Percentiles rank a stretch among this genome's conserved stretches.
Conservation (phyloP, 495 filamentous ascomycete genomes). For the Sordaria brevicollis region DNA sequence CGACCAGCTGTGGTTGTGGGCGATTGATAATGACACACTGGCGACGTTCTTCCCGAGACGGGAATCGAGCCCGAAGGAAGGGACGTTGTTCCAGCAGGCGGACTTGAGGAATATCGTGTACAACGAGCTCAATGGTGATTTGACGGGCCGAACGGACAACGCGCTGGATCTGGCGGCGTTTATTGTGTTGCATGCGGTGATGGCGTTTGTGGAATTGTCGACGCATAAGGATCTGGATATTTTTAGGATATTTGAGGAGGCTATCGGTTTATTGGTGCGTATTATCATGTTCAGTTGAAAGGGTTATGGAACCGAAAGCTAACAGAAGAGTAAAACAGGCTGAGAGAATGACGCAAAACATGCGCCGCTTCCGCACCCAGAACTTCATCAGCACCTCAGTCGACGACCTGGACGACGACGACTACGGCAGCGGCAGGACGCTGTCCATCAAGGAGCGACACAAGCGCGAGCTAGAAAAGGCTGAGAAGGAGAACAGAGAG, state of each 20-base stretch:
- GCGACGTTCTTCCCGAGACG: slow-evolving; percentile 49
- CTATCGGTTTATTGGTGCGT: slow-evolving; percentile 50
- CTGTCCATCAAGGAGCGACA: slow-evolving; percentile 37
- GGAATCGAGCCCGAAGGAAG: slow-evolving; percentile 38
- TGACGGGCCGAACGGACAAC: slow-evolving; percentile 53
- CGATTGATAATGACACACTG: slow-evolving; percentile 46
- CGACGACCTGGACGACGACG: slow-evolving; percentile 38
- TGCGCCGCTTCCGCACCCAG: slow-evolving; percentile 49
- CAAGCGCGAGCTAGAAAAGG: slow-evolving; percentile 37
- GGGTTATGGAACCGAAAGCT: background rate
- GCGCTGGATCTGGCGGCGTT: slow-evolving; percentile 53
- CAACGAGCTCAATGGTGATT: slow-evolving; percentile 58
- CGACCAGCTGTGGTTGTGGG: slow-evolving; percentile 61
- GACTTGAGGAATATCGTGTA: slow-evolving; percentile 56
- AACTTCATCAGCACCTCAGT: slow-evolving; percentile 33
- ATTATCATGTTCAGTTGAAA: background rate
- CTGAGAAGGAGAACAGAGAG: slow-evolving; percentile 46
- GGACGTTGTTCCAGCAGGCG: slow-evolving; percentile 48
- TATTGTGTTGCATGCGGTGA: slow-evolving; percentile 51
- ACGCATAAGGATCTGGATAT: slow-evolving; percentile 52
- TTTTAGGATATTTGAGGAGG: slow-evolving; percentile 58
- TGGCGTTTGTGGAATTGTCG: slow-evolving; percentile 48
- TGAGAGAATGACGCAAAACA: slow-evolving; percentile 51
- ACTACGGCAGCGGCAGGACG: slow-evolving; percentile 32
- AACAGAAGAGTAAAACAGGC: slow-evolving; percentile 27